Evolutionary conservation across 2,329 filamentous ascomycete species (phyloP), one percentile per base, ranked within the genome.

Genomic region (Nannizziopsis arthrosporioides): DNA sequence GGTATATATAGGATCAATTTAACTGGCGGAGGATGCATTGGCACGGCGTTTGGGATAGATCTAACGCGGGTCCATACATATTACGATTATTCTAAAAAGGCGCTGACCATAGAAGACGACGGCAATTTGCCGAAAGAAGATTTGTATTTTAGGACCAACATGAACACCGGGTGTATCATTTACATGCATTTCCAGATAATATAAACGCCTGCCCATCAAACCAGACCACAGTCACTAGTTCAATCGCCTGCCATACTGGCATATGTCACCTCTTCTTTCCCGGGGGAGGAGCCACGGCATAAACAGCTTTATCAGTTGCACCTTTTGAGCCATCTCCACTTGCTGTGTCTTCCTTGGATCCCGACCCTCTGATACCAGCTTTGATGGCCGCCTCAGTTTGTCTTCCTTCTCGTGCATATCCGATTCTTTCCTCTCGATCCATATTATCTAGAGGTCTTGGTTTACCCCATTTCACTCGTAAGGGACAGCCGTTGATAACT

Each of bases 361-460:
- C 53, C 31, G 49, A 45, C 22, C 52, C 47, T 38, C 44, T 42
- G 18, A 56, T 57, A 53, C 57, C 14, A 57, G 53, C 52, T 59
- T 64, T 72, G 53, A 65, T 68, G 48, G 64, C 71, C 39, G 63
- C 73, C 53, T 75, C 78, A 1, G 76, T 75, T 12, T 75, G 73
- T 41, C 85, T 71, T 2, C 84, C 90, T 59, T 93, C 87, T 32
- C 81, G 78, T 17, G 89, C 80, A 72, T 94, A 87, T 59, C 84
- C 78, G 55, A 83, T 74, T 38, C 90, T 77, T 63, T 94, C 78
- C 47, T 95, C 88, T 53, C 83, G 82, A 54, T 94, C 85, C 80
- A 96, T 84, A 18, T 80, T 93, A 49, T 94, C 92, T 48, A 98
- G 75, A 1, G 90, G 84, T 70, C 88, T 92, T 12, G 93, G 90